phyloP scores from a whole-genome alignment of 2,329 filamentous ascomycete genomes.

The Clarireedia paspali region DNA sequence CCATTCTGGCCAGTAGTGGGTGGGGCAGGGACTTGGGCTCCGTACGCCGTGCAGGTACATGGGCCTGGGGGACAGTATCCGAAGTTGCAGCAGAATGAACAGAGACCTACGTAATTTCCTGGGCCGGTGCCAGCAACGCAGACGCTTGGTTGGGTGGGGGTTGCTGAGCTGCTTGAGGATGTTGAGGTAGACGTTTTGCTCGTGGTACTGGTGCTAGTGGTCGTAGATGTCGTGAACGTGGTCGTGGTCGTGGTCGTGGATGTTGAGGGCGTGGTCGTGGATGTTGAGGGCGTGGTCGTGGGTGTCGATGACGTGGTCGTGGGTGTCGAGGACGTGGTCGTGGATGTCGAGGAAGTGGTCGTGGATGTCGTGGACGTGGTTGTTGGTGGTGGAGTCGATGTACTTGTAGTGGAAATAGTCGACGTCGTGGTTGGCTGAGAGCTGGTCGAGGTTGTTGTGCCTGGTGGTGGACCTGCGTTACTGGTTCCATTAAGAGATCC shows the following conservation, averaged over 20 bases:
- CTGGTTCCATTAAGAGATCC: conserved; percentile 19
- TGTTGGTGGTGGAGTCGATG: neutral
- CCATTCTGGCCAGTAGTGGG: conserved; percentile 27
- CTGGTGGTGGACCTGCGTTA: neutral
- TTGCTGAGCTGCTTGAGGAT: neutral
- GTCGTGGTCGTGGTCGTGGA: neutral
- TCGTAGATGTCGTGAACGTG: neutral
- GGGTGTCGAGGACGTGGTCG: neutral
- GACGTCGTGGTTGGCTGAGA: conserved; percentile 3
- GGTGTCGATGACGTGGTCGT: neutral
- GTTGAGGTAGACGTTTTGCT: neutral
- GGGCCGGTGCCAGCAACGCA: conserved; percentile 25
- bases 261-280: neutral
- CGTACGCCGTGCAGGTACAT: conserved; percentile 21
- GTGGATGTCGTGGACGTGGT: neutral
- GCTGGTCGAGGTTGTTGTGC: conserved; percentile 3
- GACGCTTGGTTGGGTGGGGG: neutral
- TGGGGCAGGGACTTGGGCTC: conserved; percentile 11
- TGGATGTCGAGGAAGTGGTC: neutral
- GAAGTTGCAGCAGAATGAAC: conserved; percentile 26
- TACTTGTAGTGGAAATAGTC: neutral
- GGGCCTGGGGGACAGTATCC: conserved; percentile 20
- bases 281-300: neutral
- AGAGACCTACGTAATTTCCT: conserved; percentile 32
- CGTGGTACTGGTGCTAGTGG: neutral